Evolutionary conservation across 768 basidiomycete genomes (phyloP), one percentile per base, ranked within the genome.

Genomic region (Hortiboletus flavorubellus): DNA sequence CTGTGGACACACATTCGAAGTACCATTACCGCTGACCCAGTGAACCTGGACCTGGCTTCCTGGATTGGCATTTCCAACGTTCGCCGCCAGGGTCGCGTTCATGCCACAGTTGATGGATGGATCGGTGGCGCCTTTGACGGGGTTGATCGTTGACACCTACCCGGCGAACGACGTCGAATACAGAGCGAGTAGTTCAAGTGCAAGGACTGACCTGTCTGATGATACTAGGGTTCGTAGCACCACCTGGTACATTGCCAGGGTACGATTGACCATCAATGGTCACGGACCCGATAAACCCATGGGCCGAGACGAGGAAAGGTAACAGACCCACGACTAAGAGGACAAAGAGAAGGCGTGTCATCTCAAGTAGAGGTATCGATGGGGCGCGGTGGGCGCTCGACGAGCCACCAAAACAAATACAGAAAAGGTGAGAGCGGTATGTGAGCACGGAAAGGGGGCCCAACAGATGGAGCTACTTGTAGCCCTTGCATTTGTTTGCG

Each of bases 61-160:
- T 1, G 87, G 83, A 53, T 82, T 83, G 11, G 79, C 85, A 43
- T 73, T 70, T n/a, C 76, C 84, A 34, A 80, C 74, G 16, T 78
- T 63, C 3, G 75, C 56, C 1, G 84, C 87, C 1, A 75, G 61
- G 39, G 73, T 68, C 1, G 85, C 80, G 41, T 78, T 73, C 44
- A 74, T 69, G 30, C 88, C 88, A 62, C 88, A 90, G 64, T 79
- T 84, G 4, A 86, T 38, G 44, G 72, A 76, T 4, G 80, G 71
- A 67, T 86, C 86, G 38, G 40, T 68, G 16, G 84, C 72, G 47
- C 84, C 85, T 66, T 88, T 79, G 53, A 81, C 78, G 1, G 81
- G 81, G 12, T 67, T 62, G 54, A 75, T 78, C 49, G 76, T 75
- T 14, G 68, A 69, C 5, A 69, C 43, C 68, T 69, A 37, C 2